phyloP scores from a whole-genome alignment of 306 rosid genomes.

The Senna tora region DNA sequence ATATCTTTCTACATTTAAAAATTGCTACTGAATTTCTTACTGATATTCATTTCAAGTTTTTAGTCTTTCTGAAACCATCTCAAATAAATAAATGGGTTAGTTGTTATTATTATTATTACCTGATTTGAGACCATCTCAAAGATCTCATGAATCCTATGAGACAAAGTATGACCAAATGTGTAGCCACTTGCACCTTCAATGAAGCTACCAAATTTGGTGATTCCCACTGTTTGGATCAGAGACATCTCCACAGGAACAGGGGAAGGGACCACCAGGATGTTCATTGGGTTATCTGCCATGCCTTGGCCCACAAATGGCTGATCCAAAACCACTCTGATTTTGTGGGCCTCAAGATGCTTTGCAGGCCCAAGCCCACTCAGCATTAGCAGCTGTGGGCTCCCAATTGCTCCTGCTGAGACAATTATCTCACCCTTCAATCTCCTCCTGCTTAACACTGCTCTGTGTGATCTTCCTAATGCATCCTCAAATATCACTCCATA shows the following conservation, averaged over 20 bases:
- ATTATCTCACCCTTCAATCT: constrained; percentile 55
- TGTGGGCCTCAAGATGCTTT: constrained; percentile 60
- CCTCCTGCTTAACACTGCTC: constrained; percentile 42
- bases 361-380: constrained; percentile 75
- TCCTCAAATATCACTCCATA: constrained; percentile 71
- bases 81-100: too few relatives aligned
- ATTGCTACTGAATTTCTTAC: neutral
- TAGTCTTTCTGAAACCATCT: neutral
- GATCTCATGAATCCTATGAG: constrained; percentile 41
- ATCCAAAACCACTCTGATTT: constrained; percentile 55
- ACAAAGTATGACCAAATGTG: constrained; percentile 45
- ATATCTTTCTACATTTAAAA: too few relatives aligned
- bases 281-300: constrained; percentile 84
- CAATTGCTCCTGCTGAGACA: constrained; percentile 75
- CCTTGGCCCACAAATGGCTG: constrained; percentile 74
- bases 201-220: constrained; percentile 57
- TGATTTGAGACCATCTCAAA: constrained; percentile 47
- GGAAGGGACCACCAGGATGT: constrained; percentile 59
- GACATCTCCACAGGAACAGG: constrained; percentile 75
- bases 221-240: constrained; percentile 67
- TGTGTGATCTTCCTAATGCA: constrained; percentile 51
- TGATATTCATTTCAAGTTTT: neutral
- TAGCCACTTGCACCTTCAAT: constrained; percentile 70
- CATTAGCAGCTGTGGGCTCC: constrained; percentile 76
- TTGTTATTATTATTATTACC: constrained; percentile 39